A percentile compares a stretch with the other conserved stretches of the same genome.
Evolutionary conservation across 495 filamentous ascomycete species (phyloP).

Genomic region (Daldinia decipiens): DNA sequence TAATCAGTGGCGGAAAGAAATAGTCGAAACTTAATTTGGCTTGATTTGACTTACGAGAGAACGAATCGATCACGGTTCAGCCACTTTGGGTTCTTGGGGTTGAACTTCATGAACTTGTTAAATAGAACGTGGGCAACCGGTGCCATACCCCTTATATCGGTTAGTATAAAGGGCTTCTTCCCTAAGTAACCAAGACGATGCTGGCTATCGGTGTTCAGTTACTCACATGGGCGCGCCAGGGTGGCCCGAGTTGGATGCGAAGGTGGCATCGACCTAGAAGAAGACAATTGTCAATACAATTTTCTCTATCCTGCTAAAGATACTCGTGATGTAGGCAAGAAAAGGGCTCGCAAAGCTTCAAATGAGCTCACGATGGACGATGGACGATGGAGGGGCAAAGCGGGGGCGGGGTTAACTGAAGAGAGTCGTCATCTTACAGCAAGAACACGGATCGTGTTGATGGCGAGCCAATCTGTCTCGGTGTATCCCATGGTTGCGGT

Average conservation of each 20-base stretch:
- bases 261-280: constrained; percentile 92
- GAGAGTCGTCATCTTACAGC: constrained; percentile 73
- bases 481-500: constrained; percentile 84
- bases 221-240: constrained; percentile 92
- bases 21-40: not conserved
- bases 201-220: constrained; percentile 2
- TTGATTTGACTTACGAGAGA: constrained; percentile 83
- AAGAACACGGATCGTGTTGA: constrained; percentile 97
- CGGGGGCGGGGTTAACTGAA: constrained; percentile 57
- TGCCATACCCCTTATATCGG: constrained; percentile 81
- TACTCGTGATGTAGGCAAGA: constrained; percentile 15
- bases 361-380: constrained; percentile 45
- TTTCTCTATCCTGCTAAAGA: constrained; percentile 1
- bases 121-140: constrained; percentile 97
- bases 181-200: constrained; percentile 3
- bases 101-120: constrained; percentile 99
- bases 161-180: constrained; percentile 40
- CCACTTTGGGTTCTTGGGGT: constrained; percentile 98
- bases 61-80: constrained; percentile 97
- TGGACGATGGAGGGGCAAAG: constrained; percentile 50
- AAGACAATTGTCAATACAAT: constrained; percentile 45
- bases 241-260: constrained; percentile 95
- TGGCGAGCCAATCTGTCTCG: constrained; percentile 84
- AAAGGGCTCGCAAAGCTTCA: constrained; percentile 21
- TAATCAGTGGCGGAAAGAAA: constrained; percentile 12